Evolutionary conservation across 1,284 basidiomycete species (phyloP).

Genomic region (Sporisorium reilianum): DNA sequence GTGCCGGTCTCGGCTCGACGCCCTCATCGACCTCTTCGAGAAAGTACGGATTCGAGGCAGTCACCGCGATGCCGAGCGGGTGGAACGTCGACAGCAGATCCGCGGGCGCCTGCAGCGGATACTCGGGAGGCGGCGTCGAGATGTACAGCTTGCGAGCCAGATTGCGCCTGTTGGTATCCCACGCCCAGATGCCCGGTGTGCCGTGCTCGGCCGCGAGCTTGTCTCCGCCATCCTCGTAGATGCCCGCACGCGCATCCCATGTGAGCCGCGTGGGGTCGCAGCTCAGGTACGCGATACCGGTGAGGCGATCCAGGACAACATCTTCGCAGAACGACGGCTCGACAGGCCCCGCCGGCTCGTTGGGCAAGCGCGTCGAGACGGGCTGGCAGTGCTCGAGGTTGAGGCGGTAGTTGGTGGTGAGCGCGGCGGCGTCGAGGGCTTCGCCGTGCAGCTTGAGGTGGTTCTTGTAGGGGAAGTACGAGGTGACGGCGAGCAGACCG

Average conservation of each 20-base stretch:
- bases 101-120: conserved; percentile 25
- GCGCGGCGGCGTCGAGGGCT: conserved; percentile 1
- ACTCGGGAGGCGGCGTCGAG: conserved; percentile 42
- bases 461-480: conserved; percentile 45
- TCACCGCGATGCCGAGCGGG: conserved; percentile 51
- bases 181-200: conserved; percentile 50
- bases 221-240: conserved; percentile 37
- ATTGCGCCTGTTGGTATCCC: conserved; percentile 38
- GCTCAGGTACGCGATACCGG: conserved; percentile 53
- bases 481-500: conserved; percentile 35
- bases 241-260: conserved; percentile 48
- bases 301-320: conserved; percentile 43
- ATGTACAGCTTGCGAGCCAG: conserved; percentile 43
- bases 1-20: conserved; percentile 22
- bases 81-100: conserved; percentile 47
- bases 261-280: conserved; percentile 55
- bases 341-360: conserved; percentile 40
- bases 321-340: conserved; percentile 58
- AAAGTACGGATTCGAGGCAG: conserved; percentile 42
- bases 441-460: conserved; percentile 48
- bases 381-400: conserved; percentile 44
- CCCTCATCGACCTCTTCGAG: conserved; percentile 28
- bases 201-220: conserved; percentile 25
- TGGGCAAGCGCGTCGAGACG: conserved; percentile 22
- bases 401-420: conserved; percentile 13